phyloP scores from a whole-genome alignment of 495 filamentous ascomycete species.

The Penicillium samsonianum region DNA sequence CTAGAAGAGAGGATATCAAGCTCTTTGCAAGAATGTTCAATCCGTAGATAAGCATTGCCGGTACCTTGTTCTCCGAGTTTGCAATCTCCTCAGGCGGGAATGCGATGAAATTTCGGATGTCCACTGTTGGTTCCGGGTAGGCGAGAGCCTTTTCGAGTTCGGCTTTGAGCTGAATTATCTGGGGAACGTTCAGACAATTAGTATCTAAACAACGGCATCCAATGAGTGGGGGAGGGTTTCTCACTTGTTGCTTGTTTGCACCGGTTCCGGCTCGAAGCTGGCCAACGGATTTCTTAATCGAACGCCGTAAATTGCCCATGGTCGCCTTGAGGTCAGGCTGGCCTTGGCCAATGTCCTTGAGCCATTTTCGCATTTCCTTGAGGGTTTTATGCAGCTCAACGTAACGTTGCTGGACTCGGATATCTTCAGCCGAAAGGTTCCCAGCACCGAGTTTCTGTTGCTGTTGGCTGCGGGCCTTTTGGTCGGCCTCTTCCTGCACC shows the following conservation, averaged over 20 bases:
- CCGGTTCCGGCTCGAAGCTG: constrained; percentile 67
- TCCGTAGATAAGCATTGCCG: constrained; percentile 76
- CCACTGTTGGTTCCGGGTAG: constrained; percentile 57
- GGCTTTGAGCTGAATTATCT: constrained; percentile 39
- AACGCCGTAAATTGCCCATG: constrained; percentile 74
- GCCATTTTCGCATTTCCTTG: constrained; percentile 66
- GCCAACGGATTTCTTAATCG: constrained; percentile 69
- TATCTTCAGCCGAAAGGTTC: constrained; percentile 32
- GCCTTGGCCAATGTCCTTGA: constrained; percentile 50
- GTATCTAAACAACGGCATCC: background rate
- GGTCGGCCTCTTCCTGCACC: constrained; percentile 35
- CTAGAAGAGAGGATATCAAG: constrained; percentile 71
- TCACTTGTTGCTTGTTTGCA: constrained; percentile 57
- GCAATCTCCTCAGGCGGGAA: constrained; percentile 56
- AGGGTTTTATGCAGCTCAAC: constrained; percentile 69
- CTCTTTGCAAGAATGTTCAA: constrained; percentile 82
- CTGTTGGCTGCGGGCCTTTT: constrained; percentile 32
- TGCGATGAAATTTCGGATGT: constrained; percentile 67
- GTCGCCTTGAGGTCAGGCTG: constrained; percentile 59
- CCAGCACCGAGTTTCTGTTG: constrained; percentile 34
- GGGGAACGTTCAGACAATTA: background rate
- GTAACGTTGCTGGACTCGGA: constrained; percentile 59
- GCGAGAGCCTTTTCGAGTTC: constrained; percentile 47
- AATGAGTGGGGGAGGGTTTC: background rate
- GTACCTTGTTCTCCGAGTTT: constrained; percentile 56